phyloP scores from a whole-genome alignment of 2,329 filamentous ascomycete species.

The Microsporum canis region DNA sequence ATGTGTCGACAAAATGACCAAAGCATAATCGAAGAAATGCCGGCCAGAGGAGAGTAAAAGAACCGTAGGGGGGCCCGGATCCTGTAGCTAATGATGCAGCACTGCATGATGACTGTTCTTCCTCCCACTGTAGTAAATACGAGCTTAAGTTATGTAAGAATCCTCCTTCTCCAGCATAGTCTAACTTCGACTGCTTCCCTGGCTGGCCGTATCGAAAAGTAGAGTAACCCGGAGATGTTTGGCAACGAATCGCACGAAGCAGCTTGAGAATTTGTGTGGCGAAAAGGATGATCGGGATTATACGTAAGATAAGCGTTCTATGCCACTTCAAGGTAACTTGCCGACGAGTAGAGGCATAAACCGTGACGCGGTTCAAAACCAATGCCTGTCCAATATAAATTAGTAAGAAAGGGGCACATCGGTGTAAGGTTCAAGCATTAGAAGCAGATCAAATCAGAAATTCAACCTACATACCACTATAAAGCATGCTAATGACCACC shows the following conservation, averaged over 20 bases:
- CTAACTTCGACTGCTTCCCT: conserved; percentile 53
- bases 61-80: conserved; percentile 55
- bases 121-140: conserved; percentile 58
- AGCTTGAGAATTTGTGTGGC: conserved; percentile 56
- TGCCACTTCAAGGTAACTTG: conserved; percentile 66
- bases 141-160: conserved; percentile 64
- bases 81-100: conserved; percentile 60
- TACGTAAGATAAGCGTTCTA: conserved; percentile 57
- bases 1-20: conserved; percentile 79
- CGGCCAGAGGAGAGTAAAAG: conserved; percentile 54
- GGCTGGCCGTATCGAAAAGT: conserved; percentile 58
- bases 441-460: not conserved
- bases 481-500: conserved; percentile 84
- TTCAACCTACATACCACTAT: conserved; percentile 47
- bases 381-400: conserved; percentile 47
- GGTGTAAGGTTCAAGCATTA: not conserved
- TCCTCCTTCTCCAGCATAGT: conserved; percentile 58
- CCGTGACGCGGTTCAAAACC: conserved; percentile 78
- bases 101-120: conserved; percentile 62
- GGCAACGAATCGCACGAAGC: conserved; percentile 79
- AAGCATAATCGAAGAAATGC: conserved; percentile 45
- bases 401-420: not conserved
- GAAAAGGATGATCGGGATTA: conserved; percentile 60
- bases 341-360: conserved; percentile 81
- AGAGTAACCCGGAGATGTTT: conserved; percentile 66